Evolutionary conservation across 805 yeast species (phyloP), one percentile per base, ranked within the genome.

Genomic region (Candida lessepsii): DNA sequence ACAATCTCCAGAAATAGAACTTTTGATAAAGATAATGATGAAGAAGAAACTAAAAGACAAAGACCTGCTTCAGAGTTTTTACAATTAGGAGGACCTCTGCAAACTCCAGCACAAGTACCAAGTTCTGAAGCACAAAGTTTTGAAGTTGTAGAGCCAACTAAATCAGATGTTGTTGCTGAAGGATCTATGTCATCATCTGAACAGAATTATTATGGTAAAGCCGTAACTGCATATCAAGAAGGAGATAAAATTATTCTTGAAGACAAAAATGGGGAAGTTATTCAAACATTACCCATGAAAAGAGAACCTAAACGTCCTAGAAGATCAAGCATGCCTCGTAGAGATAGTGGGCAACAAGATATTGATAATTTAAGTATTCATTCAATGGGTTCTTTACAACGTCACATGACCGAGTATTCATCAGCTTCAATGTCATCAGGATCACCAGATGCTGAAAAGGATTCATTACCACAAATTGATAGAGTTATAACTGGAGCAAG

Each of bases 211-310:
- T 31, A 31, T 31, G 4, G 15, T 11, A 21, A 13, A 34, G 40
- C 34, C 3, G 53, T 67, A 9, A 58, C 61, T 13, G 71, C 71
- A 3, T 73, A 58, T 58, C 78, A 77, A 34, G 96, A 88, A 50
- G 96, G 95, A 18, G 52, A 67, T 26, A 67, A 74, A 30, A 59
- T 90, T 26, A 75, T 90, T 39, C 71, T 91, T 40, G 99, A 91
- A 57, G 93, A 89, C 60, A 77, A 75, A 41, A 72, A 81, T 35
- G 98, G 98, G 40, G 96, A 90, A 56, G 73, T 89, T 31, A 54
- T 91, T 37, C 81, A 77, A 37, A 71, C 81, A 2, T 39, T 62
- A 65, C 81, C 39, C 52, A 61, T 52, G 58, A 61, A 58, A 26
- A 60, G 59, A 26, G 43, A 36, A 26, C 27, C 27, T 11, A 21